Evolutionary conservation across 1,139 yeast genomes (phyloP), one percentile per base, ranked within the genome.

Genomic region (Ogataea hybrid): DNA sequence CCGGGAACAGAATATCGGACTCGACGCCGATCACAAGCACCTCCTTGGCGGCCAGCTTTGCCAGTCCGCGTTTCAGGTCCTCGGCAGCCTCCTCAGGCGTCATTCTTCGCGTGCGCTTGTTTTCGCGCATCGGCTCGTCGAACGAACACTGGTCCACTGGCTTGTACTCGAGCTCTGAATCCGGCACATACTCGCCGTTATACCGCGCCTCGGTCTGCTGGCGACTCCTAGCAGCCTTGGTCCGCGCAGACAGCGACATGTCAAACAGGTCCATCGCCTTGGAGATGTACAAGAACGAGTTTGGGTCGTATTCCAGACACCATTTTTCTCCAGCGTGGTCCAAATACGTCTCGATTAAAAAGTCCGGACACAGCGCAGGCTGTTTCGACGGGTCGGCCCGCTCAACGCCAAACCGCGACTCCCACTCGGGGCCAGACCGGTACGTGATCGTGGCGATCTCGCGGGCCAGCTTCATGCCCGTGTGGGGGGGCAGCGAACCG

Each of bases 371-470:
- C 37, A 90, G 69, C 0, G 96, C 96, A 1, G 96, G 96, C 6
- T 84, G 75, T 47, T 71, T 73, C 5, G 80, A 68, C 25, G 89
- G 92, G 59, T 87, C 92, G 0, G 95, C 85, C 47, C 97, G 71
- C 55, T 84, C 88, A 46, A 95, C 76, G 2, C 96, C 96, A 63
- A 89, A 89, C 46, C 97, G 68, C 53, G 81, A 79, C 60, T 89
- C 97, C 97, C 97, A 89, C 63, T 89, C 97, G 1, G 97, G 97
- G 0, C 97, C 97, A 1, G 95, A 86, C 52, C 97, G 73, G 62
- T 89, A 89, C 0, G 97, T 88, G 37, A 90, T 88, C 0, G 97
- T 89, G 15, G 96, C 97, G 39, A 89, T 87, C 62, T 88, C 95
- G 49, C 97, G 73, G 1, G 97, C 94, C 37, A 89, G 71, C 59